A percentile compares a stretch with the other conserved stretches of the same genome.
phyloP scores from a whole-genome alignment of 345 rosid genomes.

The Tarenaya hassleriana region DNA sequence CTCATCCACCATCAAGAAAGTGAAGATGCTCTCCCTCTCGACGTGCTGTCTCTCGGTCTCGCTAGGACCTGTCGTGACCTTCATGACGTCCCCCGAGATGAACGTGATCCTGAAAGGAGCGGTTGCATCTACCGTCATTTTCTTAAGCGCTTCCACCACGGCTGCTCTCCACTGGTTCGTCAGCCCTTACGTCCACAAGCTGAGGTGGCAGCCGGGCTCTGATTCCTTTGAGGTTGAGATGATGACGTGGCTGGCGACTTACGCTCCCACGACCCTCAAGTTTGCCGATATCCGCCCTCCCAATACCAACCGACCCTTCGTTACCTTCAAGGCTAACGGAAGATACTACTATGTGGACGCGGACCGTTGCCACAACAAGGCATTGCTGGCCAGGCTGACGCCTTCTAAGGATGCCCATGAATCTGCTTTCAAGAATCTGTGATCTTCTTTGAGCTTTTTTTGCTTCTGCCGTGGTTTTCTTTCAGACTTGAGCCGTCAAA shows the following conservation, averaged over 20 bases:
- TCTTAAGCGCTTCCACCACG: conserved; percentile 80
- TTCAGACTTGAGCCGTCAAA: too few relatives aligned
- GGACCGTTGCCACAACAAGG: conserved; percentile 88
- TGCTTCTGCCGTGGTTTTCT: too few relatives aligned
- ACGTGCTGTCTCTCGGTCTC: conserved; percentile 96
- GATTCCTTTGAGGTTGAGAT: conserved; percentile 87
- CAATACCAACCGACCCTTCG: conserved; percentile 79
- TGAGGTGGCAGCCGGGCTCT: conserved; percentile 89
- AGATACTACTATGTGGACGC: conserved; percentile 63
- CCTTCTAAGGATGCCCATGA: conserved; percentile 57
- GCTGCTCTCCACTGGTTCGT: conserved; percentile 84
- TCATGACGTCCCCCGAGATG: conserved; percentile 77
- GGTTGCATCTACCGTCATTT: conserved; percentile 76
- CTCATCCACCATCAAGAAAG: conserved; percentile 87
- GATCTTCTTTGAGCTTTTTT: neutral
- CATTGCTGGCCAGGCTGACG: conserved; percentile 70
- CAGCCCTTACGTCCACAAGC: conserved; percentile 86
- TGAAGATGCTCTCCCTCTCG: conserved; percentile 85
- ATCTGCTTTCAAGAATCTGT: conserved; percentile 86
- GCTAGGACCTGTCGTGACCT: conserved; percentile 80
- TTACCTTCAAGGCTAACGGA: conserved; percentile 77
- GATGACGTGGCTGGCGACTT: conserved; percentile 85
- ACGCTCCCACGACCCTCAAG: conserved; percentile 51
- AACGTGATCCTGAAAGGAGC: conserved; percentile 91
- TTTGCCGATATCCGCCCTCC: conserved; percentile 71